These are phyloP conservation scores for Avicennia marina DNA, from an alignment of 257 asterid genomes.

Conservation along the genomic window DNA sequence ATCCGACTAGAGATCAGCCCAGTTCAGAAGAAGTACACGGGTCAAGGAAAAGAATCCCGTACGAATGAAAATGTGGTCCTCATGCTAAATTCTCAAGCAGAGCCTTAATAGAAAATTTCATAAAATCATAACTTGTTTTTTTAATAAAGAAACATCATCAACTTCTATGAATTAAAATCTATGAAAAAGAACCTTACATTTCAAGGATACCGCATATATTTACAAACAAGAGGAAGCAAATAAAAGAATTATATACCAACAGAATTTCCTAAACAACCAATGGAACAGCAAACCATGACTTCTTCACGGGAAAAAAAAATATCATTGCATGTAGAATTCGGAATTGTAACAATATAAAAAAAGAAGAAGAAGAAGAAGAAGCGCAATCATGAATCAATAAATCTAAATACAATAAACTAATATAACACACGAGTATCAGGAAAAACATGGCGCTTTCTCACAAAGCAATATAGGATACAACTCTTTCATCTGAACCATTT, in stretches of 20 bases:
- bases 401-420: neutral
- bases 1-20: slow-evolving; percentile 57
- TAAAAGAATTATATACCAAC: neutral
- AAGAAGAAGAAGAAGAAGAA: neutral
- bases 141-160: neutral
- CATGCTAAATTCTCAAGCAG: neutral
- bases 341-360: neutral
- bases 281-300: slow-evolving; percentile 2
- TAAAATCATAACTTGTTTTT: neutral
- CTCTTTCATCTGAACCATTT: slow-evolving; percentile 83
- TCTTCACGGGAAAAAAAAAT: too few species aligned
- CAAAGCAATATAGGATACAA: slow-evolving; percentile 62
- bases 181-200: neutral
- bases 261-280: neutral
- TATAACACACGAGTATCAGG: neutral
- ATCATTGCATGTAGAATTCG: too few species aligned
- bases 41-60: slow-evolving; percentile 38
- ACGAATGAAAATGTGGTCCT: too few species aligned
- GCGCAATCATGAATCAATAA: too few species aligned
- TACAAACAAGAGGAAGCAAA: neutral
- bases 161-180: neutral
- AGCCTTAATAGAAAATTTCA: neutral
- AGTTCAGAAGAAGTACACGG: slow-evolving; percentile 20
- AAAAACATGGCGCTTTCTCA: too few species aligned
- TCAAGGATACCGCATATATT: neutral